A percentile compares a stretch with the other conserved stretches of the same genome.
Conservation (phyloP, 2,329 filamentous ascomycete species). For the Helotiales sp. region DNA sequence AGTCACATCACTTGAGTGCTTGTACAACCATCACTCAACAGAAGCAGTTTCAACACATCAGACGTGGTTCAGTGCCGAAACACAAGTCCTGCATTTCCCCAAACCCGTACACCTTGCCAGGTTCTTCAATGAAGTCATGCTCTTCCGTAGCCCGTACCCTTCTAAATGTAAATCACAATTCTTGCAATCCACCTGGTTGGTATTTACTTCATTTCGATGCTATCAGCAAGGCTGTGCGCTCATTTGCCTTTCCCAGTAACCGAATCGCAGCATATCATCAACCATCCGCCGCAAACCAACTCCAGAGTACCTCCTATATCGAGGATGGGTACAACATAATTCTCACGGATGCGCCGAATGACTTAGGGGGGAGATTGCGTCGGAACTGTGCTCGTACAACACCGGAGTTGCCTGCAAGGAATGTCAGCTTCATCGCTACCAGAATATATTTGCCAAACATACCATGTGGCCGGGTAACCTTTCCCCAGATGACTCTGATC, state of each 20-base stretch:
- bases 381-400: conserved; percentile 98
- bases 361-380: conserved; percentile 92
- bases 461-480: conserved; percentile 95
- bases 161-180: conserved; percentile 14
- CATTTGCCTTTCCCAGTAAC: conserved; percentile 50
- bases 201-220: conserved; percentile 51
- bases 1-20: not conserved
- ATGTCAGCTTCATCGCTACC: conserved; percentile 15
- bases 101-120: not conserved
- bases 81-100: not conserved
- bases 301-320: conserved; percentile 73
- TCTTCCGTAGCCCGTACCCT: not conserved
- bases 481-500: conserved; percentile 99
- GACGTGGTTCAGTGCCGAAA: not conserved
- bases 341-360: conserved; percentile 93
- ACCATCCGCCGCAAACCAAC: conserved; percentile 53
- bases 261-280: conserved; percentile 60
- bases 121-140: not conserved
- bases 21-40: not conserved
- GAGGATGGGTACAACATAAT: conserved; percentile 98
- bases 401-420: conserved; percentile 80
- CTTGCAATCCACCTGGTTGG: conserved; percentile 28
- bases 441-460: conserved; percentile 40
- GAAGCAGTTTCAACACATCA: not conserved
- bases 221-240: conserved; percentile 54